phyloP scores from a whole-genome alignment of 805 yeast species.

The Hanseniaspora taiwanica region DNA sequence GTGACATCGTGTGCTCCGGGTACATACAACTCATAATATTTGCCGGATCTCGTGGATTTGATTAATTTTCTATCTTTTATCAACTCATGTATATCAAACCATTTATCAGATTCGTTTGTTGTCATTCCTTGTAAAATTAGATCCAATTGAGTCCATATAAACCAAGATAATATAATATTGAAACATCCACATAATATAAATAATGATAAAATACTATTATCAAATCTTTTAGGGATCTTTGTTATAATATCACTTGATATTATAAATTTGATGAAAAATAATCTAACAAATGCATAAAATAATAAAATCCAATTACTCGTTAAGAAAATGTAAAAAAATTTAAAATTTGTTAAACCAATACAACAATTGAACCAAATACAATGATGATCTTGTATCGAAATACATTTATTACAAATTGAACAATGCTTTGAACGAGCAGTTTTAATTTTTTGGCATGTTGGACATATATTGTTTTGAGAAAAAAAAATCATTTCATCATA shows the following conservation, averaged over 20 bases:
- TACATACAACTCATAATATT: not conserved
- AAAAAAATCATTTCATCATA: conserved; percentile 44
- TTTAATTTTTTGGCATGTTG: conserved; percentile 48
- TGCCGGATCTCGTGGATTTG: not conserved
- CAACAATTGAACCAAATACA: conserved; percentile 66
- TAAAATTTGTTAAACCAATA: conserved; percentile 52
- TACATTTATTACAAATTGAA: conserved; percentile 49
- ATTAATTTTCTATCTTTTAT: conserved; percentile 28
- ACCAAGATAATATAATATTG: conserved; percentile 31
- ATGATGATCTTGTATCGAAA: conserved; percentile 58
- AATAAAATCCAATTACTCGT: conserved; percentile 33
- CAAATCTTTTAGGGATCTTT: conserved; percentile 7
- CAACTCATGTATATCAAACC: conserved; percentile 50
- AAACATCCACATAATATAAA: conserved; percentile 32
- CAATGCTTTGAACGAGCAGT: conserved; percentile 73
- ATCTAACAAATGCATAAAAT: conserved; percentile 30
- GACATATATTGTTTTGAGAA: conserved; percentile 31
- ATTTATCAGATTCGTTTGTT: conserved; percentile 60
- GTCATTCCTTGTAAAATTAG: conserved; percentile 56
- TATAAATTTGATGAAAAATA: conserved; percentile 6
- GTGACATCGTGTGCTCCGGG: not conserved
- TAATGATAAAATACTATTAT: conserved; percentile 26
- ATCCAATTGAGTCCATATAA: conserved; percentile 32
- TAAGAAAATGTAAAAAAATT: conserved; percentile 46
- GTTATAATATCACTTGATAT: conserved; percentile 1